Evolutionary conservation across 2,329 filamentous ascomycete genomes (phyloP), one percentile per base, ranked within the genome.

Genomic region (Fusarium continuum): DNA sequence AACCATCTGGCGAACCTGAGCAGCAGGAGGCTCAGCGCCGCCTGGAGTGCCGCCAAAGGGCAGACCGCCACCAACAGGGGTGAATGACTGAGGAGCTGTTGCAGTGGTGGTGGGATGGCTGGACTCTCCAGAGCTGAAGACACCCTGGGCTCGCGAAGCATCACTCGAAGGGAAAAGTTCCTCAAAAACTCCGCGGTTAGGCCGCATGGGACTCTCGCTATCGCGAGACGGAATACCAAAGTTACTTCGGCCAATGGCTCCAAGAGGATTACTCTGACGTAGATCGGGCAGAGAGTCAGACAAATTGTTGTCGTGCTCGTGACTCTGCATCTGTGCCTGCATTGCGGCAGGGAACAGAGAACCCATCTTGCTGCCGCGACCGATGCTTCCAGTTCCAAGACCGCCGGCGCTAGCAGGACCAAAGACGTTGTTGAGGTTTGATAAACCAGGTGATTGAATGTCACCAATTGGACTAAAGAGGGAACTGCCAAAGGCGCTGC

Each of bases 1-100:
- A 6, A 99, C 94, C 93, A 99, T 98, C 38, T 91, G 93, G 14
- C 92, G 89, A 64, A 92, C 85, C 64, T 93, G 89, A 43, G 85
- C 85, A 6, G 88, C 81, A n/a, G 86, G 83, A 13, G 86, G 82
- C 19, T 85, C 82, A 5, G 70, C 73, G 1, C 67, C 71, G 9
- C 76, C 68, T 19, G 78, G 70, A 22, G 74, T 77, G 8, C 71
- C 74, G 11, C 76, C 72, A 55, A 78, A 78, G 4, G 75, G 67
- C 22, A 78, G 38, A 7, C 74, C 70, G 23, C 75, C 74, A 7
- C 70, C 67, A 36, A 78, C 67, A 67, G 61, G 78, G 55, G 64
- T 78, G 28, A 75, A 77, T 2, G 76, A 75, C 23, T 77, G 76
- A 16, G 74, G 61, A 22, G 63, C 73, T 2, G 73, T 64, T 11